Percentiles rank a stretch among this genome's conserved stretches.
phyloP scores from a whole-genome alignment of 108 stramenopile genomes.

The Ochromonas danica region DNA sequence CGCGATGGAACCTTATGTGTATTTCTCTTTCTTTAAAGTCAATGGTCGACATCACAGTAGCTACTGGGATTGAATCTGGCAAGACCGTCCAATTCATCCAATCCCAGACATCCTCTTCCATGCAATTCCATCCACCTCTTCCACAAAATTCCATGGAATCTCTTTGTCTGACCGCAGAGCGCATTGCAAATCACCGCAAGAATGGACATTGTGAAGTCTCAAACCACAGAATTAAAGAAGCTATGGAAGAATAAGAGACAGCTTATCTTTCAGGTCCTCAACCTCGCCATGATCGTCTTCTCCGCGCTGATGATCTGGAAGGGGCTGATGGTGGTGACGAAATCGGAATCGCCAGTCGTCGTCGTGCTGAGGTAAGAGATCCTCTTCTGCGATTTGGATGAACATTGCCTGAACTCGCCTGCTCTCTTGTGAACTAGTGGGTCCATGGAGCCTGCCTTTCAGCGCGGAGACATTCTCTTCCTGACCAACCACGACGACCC shows the following conservation, averaged over 20 bases:
- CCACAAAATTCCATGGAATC: too few species aligned
- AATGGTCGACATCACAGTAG: too few species aligned
- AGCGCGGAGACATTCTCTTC: slow-evolving; percentile 97
- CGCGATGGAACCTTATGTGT: too few species aligned
- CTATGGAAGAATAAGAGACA: slow-evolving; percentile 96
- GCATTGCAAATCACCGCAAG: neutral
- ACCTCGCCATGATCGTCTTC: slow-evolving; percentile 99
- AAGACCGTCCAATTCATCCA: too few species aligned
- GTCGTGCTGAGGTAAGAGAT: slow-evolving; percentile 76
- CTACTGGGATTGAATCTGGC: too few species aligned
- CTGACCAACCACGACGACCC: slow-evolving; percentile 88
- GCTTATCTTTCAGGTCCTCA: slow-evolving; percentile 86
- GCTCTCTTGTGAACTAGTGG: slow-evolving; percentile 60
- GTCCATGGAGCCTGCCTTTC: slow-evolving; percentile 98
- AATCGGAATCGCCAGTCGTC: slow-evolving; percentile 95
- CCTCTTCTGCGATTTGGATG: too few species aligned
- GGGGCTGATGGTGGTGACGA: slow-evolving; percentile 92
- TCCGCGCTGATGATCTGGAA: slow-evolving; percentile 99
- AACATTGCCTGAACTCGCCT: too few species aligned
- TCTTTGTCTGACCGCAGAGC: too few species aligned
- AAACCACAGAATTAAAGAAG: slow-evolving; percentile 87
- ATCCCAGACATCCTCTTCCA: too few species aligned
- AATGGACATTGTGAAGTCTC: slow-evolving; percentile 51
- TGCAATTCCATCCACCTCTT: too few species aligned
- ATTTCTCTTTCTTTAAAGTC: too few species aligned